Percentiles rank a stretch among this genome's conserved stretches.
phyloP scores from a whole-genome alignment of 371 early-diverging fungal species.

The Gilbertella persicaria region DNA sequence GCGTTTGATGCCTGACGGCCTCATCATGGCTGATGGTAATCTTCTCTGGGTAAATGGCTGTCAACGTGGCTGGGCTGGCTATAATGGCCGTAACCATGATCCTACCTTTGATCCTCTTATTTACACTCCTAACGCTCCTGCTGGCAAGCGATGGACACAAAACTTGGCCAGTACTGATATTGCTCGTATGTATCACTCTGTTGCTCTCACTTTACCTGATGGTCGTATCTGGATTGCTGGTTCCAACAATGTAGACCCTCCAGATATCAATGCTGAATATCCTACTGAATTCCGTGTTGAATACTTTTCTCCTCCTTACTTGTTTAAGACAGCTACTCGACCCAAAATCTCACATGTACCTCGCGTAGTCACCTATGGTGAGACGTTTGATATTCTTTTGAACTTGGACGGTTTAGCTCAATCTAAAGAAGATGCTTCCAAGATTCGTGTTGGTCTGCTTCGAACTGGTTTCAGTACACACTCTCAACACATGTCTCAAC shows the following conservation, averaged over 20 bases:
- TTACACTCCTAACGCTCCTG: constrained; percentile 53
- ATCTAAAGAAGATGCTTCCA: constrained; percentile 18
- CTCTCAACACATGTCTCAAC: constrained; percentile 67
- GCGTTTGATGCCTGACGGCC: constrained; percentile 65
- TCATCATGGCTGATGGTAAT: constrained; percentile 64
- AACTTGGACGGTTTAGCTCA: constrained; percentile 32
- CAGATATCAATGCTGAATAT: constrained; percentile 45
- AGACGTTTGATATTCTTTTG: constrained; percentile 38
- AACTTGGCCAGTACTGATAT: constrained; percentile 54
- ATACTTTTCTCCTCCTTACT: constrained; percentile 66
- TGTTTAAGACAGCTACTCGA: constrained; percentile 48
- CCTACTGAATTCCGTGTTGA: constrained; percentile 73
- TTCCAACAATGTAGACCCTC: constrained; percentile 49
- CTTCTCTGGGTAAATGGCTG: constrained; percentile 65
- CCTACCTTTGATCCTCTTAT: constrained; percentile 62
- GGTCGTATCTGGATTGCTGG: constrained; percentile 58
- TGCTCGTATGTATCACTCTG: constrained; percentile 73
- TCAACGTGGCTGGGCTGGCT: constrained; percentile 64
- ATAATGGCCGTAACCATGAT: constrained; percentile 48
- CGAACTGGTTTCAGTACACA: constrained; percentile 66
- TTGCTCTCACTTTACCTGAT: constrained; percentile 64
- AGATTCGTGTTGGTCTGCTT: constrained; percentile 48
- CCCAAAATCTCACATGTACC: constrained; percentile 56
- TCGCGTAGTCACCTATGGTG: constrained; percentile 43
- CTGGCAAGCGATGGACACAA: constrained; percentile 53